Percentiles rank a stretch among this genome's conserved stretches.
Evolutionary conservation across 345 rosid genomes (phyloP).

Genomic region (Syzygium oleosum): DNA sequence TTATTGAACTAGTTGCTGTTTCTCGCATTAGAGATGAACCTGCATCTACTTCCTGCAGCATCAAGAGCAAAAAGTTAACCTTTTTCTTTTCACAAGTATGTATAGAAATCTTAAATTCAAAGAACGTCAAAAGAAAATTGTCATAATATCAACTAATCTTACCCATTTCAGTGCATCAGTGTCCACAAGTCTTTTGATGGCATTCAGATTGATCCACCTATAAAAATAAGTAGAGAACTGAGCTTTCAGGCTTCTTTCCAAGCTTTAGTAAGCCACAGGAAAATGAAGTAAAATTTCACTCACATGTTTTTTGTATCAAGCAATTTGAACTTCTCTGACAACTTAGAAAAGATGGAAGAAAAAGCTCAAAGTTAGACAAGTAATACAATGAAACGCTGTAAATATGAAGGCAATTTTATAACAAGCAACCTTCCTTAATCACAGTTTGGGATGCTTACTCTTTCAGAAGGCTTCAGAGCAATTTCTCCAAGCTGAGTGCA

Average conservation of each 20-base stretch:
- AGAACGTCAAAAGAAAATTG: background rate
- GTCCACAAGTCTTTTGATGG: constrained; percentile 37
- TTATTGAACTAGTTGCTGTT: constrained; percentile 24
- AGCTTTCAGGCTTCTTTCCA: background rate
- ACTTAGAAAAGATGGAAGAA: background rate
- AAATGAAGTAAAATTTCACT: constrained; percentile 14
- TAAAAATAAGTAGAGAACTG: background rate
- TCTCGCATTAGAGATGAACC: constrained; percentile 6
- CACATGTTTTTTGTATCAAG: constrained; percentile 40
- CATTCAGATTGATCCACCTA: constrained; percentile 54
- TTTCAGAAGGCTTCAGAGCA: constrained; percentile 10
- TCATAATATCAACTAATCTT: background rate
- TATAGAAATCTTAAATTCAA: background rate
- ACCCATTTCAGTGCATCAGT: constrained; percentile 24
- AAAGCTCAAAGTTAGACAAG: background rate
- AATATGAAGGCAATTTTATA: background rate
- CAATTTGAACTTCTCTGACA: constrained; percentile 30
- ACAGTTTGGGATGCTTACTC: constrained; percentile 19
- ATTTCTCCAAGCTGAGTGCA: constrained; percentile 35
- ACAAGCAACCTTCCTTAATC: background rate
- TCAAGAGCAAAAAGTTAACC: background rate
- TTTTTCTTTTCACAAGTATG: background rate
- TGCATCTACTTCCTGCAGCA: constrained; percentile 1
- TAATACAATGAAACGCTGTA: background rate
- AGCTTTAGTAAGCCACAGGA: background rate